Percentiles rank a stretch among this genome's conserved stretches.
Conservation (phyloP, 148 eudicot species). For the Mesembryanthemum crystallinum region DNA sequence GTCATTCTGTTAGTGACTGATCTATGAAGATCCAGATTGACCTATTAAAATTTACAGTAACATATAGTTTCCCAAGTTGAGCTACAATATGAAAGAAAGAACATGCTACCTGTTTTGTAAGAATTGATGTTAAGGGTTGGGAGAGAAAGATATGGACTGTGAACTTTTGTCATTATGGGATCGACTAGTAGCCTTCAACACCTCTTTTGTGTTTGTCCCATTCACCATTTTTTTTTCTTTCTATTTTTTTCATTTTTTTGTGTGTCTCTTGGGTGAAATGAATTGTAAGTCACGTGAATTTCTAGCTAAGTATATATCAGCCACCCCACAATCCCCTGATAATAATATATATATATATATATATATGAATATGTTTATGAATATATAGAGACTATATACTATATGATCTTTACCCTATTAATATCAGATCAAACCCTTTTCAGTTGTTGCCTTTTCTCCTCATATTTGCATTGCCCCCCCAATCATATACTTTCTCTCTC, state of each 20-base stretch:
- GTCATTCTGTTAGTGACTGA: no score
- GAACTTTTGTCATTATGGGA: slow-evolving; percentile 25
- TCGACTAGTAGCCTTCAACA: slow-evolving; percentile 42
- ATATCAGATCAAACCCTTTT: slow-evolving; percentile 15
- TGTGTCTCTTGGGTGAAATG: slow-evolving; percentile 25
- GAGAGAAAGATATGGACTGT: slow-evolving; percentile 22
- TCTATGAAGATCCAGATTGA: no score
- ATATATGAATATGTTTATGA: background rate
- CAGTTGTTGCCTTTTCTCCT: slow-evolving; percentile 17
- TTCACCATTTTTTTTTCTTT: slow-evolving; percentile 25
- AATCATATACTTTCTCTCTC: background rate
- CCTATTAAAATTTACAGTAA: background rate
- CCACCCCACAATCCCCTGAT: background rate
- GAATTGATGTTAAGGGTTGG: slow-evolving; percentile 17
- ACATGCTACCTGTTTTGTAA: slow-evolving; percentile 18
- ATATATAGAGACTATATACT: background rate
- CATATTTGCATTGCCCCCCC: background rate
- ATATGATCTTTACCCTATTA: slow-evolving; percentile 10
- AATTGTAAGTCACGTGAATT: slow-evolving; percentile 32
- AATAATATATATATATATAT: background rate
- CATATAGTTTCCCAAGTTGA: slow-evolving; percentile 11
- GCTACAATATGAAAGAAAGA: slow-evolving; percentile 11
- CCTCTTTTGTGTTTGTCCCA: slow-evolving; percentile 28
- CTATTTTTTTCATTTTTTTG: no score
- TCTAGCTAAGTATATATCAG: slow-evolving; percentile 22